Evolutionary conservation across 164 flowering plant genomes (phyloP).

Genomic region (Liriodendron chinense): DNA sequence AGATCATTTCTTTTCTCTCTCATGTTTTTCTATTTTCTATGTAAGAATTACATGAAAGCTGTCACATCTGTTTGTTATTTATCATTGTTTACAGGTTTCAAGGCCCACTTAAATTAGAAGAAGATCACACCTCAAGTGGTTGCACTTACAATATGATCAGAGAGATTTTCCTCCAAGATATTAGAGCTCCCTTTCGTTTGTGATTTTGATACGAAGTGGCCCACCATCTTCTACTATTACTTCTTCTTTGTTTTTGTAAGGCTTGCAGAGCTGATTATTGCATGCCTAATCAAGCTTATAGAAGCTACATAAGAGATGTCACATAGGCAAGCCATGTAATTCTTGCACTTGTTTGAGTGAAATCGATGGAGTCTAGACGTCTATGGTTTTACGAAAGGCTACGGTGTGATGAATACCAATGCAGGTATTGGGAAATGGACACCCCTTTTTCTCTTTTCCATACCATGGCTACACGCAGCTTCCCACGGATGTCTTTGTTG

Average conservation of each 20-base stretch:
- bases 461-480: too few relatives aligned
- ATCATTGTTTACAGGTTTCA: slow-evolving; percentile 8
- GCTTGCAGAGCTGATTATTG: not conserved
- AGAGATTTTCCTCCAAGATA: not conserved
- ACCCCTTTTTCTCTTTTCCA: not conserved
- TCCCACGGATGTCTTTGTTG: too few relatives aligned
- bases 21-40: not conserved
- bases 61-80: not conserved
- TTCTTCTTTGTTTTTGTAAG: too few relatives aligned
- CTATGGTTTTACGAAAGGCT: not conserved
- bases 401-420: not conserved
- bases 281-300: not conserved
- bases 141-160: not conserved
- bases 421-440: not conserved
- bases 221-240: too few relatives aligned
- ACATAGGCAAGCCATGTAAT: not conserved
- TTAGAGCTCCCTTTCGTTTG: not conserved
- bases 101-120: not conserved
- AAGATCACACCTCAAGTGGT: not conserved
- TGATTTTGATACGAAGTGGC: not conserved
- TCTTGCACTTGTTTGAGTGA: not conserved
- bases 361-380: not conserved
- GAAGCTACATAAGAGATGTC: not conserved
- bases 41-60: not conserved
- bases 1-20: not conserved